These are phyloP conservation scores for Rubia occidens DNA, from an alignment of 305 asterid species.

Conservation along the genomic window DNA sequence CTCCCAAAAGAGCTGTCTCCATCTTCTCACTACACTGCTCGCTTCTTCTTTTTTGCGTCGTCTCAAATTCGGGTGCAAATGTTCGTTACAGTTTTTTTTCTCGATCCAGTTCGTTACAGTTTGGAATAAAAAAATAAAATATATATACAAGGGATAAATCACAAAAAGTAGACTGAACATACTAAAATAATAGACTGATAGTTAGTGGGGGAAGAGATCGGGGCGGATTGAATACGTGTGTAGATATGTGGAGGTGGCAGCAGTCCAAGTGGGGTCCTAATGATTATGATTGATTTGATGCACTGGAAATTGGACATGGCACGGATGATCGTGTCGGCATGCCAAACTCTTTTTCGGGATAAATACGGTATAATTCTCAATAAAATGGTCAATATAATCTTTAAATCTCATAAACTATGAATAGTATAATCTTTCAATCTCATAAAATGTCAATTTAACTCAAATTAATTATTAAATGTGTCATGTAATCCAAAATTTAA, in stretches of 20 bases:
- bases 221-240: not conserved
- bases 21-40: conserved; percentile 19
- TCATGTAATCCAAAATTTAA: no score
- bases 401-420: no score
- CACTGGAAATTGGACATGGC: not conserved
- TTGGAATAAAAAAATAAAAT: not conserved
- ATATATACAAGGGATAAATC: no score
- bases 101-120: not conserved
- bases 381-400: no score
- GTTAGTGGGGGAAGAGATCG: not conserved
- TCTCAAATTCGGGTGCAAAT: conserved; percentile 5
- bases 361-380: no score
- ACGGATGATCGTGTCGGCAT: not conserved
- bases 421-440: no score
- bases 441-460: no score
- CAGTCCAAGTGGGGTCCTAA: not conserved
- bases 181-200: no score
- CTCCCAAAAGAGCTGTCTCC: conserved; percentile 45
- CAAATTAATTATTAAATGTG: no score
- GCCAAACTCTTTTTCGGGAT: not conserved
- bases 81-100: not conserved
- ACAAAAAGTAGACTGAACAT: no score
- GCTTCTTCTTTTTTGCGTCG: not conserved
- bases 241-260: not conserved
- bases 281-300: not conserved